These are phyloP conservation scores for Trametes sanguinea DNA, from an alignment of 768 basidiomycete genomes.

Conservation along the genomic window DNA sequence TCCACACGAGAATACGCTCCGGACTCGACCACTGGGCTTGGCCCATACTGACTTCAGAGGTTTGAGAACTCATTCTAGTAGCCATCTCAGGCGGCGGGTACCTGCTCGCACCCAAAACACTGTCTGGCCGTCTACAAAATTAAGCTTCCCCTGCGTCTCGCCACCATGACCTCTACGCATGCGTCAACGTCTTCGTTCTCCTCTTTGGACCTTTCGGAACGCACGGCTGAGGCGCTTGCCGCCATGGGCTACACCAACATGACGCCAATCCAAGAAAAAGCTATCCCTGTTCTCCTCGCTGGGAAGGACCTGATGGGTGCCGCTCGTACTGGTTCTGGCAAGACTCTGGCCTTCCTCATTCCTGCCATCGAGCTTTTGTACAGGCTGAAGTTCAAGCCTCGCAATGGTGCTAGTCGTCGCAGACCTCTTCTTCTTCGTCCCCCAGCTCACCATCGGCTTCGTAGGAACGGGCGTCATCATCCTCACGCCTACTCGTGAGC, in stretches of 20 bases:
- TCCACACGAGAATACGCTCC: too few species aligned
- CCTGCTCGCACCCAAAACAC: too few species aligned
- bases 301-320: conserved; percentile 97
- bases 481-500: conserved; percentile 92
- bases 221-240: conserved; percentile 69
- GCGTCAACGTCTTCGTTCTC: conserved; percentile 49
- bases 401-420: conserved; percentile 63
- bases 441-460: neutral
- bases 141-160: too few species aligned
- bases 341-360: conserved; percentile 95
- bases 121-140: too few species aligned
- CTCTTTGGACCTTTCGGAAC: conserved; percentile 77
- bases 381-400: conserved; percentile 93
- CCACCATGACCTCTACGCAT: too few species aligned
- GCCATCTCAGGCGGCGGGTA: too few species aligned
- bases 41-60: too few species aligned
- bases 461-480: conserved; percentile 93
- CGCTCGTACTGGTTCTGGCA: conserved; percentile 94
- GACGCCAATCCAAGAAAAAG: conserved; percentile 90
- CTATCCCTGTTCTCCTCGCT: conserved; percentile 88
- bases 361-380: conserved; percentile 91
- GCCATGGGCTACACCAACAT: conserved; percentile 91
- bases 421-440: too few species aligned
- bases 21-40: too few species aligned
- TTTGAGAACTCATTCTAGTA: too few species aligned